Evolutionary conservation across 78 protist species (phyloP), one percentile per base, ranked within the genome.

Genomic region (Polysphondylium violaceum): DNA sequence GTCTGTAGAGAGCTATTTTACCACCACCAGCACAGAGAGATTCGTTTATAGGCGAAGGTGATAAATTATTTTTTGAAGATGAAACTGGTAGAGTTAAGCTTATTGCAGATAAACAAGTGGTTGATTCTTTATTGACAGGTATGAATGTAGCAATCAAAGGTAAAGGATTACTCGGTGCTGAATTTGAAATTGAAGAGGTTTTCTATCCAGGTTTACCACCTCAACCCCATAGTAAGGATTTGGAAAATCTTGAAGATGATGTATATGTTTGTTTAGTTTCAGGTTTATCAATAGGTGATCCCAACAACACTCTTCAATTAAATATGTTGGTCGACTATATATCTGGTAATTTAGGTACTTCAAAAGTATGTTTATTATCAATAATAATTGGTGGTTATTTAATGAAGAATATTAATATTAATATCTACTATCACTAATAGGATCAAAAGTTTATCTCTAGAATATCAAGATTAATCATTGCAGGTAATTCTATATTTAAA

Each of bases 61-160:
- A 88, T 78, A 23, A 56, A 47, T 40, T 88, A n/a, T 56, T 43
- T 25, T 88, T 88, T 55, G 94, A 88, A 50, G 94, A 88, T 88
- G 86, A 88, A 23, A 74, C 94, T 43, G 94, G 94, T 76, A 35
- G 94, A 27, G 75, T 78, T n/a, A 88, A 71, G 38, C 25, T 88
- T 21, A 71, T 88, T 60, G 86, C 87, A 27, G 76, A 53, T 23
- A 47, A 75, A 23, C 29, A 19, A 12, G 36, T 88, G 51, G 64
- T 74, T 11, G 73, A 69, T 76, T 25, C 76, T 40, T 38, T 73
- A 25, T 55, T 76, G 3, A 88, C 94, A 41, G 94, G 94, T 55
- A 25, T 88, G 33, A 72, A 71, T 53, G 87, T 88, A 23, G 94
- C 94, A n/a, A 78, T 88, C 5, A 41, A 31, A 55, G 94, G 94